Evolutionary conservation across 2,329 filamentous ascomycete genomes (phyloP).

Genomic region (Hymenoscyphus linearis): DNA sequence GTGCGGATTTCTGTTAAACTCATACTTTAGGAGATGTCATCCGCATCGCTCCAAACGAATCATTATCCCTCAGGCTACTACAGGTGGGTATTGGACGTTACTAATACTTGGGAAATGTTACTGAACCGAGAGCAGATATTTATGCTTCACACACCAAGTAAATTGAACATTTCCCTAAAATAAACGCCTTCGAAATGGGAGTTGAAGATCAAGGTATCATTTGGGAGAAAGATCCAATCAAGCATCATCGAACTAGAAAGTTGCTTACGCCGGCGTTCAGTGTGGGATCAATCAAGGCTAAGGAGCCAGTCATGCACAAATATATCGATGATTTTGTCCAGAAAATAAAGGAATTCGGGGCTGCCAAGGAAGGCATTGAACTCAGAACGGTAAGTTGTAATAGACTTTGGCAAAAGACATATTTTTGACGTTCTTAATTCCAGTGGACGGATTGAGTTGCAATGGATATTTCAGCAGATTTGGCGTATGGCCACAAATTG

Average conservation of each 20-base stretch:
- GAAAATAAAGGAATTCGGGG: background rate
- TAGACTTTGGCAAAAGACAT: background rate
- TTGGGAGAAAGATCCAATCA: background rate
- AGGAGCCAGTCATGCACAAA: background rate
- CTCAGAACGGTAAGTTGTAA: background rate
- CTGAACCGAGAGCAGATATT: background rate
- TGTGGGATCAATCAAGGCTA: background rate
- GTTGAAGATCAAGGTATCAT: background rate
- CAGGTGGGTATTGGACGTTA: background rate
- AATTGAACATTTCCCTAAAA: background rate
- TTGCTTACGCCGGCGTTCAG: background rate
- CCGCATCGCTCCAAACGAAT: conserved; percentile 1
- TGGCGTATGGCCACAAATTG: background rate
- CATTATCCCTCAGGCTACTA: background rate
- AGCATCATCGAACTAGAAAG: background rate
- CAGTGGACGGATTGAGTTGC: background rate
- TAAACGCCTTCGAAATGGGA: background rate
- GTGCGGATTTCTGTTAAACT: conserved; percentile 36
- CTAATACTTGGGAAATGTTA: background rate
- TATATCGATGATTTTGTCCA: background rate
- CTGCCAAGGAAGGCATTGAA: background rate
- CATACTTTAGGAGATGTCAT: background rate
- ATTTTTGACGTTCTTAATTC: background rate
- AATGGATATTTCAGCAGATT: background rate
- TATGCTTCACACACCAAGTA: conserved; percentile 1